Evolutionary conservation across 2,329 filamentous ascomycete genomes (phyloP).

Genomic region (Nemania sp.): DNA sequence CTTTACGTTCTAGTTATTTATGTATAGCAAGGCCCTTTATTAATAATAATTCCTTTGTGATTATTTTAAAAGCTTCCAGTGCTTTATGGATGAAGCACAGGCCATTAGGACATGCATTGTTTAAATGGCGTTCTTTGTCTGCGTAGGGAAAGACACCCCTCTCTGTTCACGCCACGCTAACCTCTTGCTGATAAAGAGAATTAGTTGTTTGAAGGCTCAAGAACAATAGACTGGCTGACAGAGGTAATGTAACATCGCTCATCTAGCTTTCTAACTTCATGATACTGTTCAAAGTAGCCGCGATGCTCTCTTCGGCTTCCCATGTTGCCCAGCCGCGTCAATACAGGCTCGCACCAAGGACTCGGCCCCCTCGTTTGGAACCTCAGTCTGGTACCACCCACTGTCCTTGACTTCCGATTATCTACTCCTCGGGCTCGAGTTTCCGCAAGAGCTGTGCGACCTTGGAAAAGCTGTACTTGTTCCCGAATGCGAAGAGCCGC

Average conservation of each 20-base stretch:
- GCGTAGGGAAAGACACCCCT: no score
- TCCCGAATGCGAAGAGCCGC: constrained; percentile 41
- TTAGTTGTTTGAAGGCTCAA: not conserved
- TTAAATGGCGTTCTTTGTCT: not conserved
- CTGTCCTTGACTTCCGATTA: constrained; percentile 32
- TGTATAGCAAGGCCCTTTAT: not conserved
- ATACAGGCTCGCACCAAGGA: constrained; percentile 37
- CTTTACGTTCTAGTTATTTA: no score
- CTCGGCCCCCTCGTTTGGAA: constrained; percentile 38
- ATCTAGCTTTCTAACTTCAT: constrained; percentile 7
- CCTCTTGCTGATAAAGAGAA: not conserved
- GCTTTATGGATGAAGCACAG: no score
- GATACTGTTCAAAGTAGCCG: constrained; percentile 32
- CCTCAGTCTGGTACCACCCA: constrained; percentile 40
- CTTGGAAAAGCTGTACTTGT: constrained; percentile 39
- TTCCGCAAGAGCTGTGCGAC: constrained; percentile 37
- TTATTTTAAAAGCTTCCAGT: no score
- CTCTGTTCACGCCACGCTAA: not conserved
- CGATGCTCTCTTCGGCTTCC: constrained; percentile 40
- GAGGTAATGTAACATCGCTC: not conserved
- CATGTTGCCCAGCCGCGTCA: constrained; percentile 38
- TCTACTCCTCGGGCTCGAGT: constrained; percentile 36
- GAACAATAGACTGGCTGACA: not conserved
- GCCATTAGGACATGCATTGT: no score
- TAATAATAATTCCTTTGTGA: not conserved